Percentiles rank a stretch among this genome's conserved stretches.
phyloP scores from a whole-genome alignment of 805 yeast species.

The Cyberlindnera sargentensis region DNA sequence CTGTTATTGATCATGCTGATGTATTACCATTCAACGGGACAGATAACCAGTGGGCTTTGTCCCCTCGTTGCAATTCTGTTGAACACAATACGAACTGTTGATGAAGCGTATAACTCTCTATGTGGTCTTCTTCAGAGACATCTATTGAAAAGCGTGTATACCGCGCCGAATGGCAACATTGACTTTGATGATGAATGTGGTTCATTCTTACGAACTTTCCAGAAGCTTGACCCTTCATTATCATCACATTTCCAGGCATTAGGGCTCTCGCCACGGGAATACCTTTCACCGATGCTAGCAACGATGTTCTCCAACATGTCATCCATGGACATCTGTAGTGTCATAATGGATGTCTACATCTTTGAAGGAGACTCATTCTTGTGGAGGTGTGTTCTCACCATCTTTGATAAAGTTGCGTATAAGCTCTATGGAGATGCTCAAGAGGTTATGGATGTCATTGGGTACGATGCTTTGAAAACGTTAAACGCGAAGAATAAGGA shows the following conservation, averaged over 20 bases:
- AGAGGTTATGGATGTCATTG: constrained; percentile 39
- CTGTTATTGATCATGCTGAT: constrained; percentile 27
- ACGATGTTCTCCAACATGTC: constrained; percentile 40
- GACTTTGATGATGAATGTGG: constrained; percentile 32
- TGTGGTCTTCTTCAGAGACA: constrained; percentile 32
- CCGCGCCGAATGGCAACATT: neutral
- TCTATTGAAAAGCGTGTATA: constrained; percentile 26
- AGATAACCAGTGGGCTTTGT: constrained; percentile 28
- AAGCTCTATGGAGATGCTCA: constrained; percentile 43
- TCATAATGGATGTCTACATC: constrained; percentile 50
- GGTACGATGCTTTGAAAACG: constrained; percentile 25
- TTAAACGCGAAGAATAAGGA: constrained; percentile 17
- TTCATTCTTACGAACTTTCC: constrained; percentile 43
- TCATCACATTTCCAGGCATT: constrained; percentile 41
- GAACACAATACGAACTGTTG: constrained; percentile 27
- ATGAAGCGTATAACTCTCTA: constrained; percentile 33
- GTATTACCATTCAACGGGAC: constrained; percentile 22
- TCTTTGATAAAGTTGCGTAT: constrained; percentile 40
- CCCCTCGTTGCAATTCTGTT: constrained; percentile 36
- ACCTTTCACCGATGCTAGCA: constrained; percentile 37
- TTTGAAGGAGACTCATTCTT: constrained; percentile 57
- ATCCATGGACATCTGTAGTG: constrained; percentile 38
- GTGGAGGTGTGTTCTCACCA: constrained; percentile 45
- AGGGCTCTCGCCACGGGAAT: constrained; percentile 34
- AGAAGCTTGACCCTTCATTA: constrained; percentile 37